These are phyloP conservation scores for Artemisia annua DNA, from an alignment of 129 eudicot genomes.

Conservation along the genomic window DNA sequence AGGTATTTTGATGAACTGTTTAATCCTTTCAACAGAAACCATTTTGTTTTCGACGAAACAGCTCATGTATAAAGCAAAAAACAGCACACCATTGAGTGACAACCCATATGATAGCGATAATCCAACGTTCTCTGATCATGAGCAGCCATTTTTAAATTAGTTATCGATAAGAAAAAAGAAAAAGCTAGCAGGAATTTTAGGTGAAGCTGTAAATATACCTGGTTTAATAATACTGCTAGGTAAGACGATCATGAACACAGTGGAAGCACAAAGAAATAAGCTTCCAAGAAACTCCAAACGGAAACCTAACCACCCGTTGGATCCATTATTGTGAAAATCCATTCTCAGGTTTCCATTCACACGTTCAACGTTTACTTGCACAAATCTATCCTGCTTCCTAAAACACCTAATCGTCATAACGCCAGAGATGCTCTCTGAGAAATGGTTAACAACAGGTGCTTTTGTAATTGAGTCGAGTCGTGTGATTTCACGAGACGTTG, in stretches of 20 bases:
- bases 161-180: neutral
- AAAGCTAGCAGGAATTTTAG: neutral
- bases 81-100: constrained; percentile 57
- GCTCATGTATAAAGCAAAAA: constrained; percentile 54
- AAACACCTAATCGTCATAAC: constrained; percentile 84
- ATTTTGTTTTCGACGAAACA: constrained; percentile 71
- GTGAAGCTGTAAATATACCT: constrained; percentile 39
- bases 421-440: constrained; percentile 88
- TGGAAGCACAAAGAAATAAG: constrained; percentile 67
- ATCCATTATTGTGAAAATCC: constrained; percentile 77
- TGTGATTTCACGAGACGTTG: constrained; percentile 83
- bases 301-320: constrained; percentile 82
- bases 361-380: constrained; percentile 51
- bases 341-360: constrained; percentile 63
- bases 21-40: constrained; percentile 90
- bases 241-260: constrained; percentile 64
- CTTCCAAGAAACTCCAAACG: constrained; percentile 85
- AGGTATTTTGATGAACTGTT: constrained; percentile 70
- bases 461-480: constrained; percentile 81
- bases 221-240: constrained; percentile 88
- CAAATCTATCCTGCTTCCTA: constrained; percentile 60
- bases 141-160: constrained; percentile 11
- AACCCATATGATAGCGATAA: constrained; percentile 76
- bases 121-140: constrained; percentile 67
- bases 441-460: constrained; percentile 87